Evolutionary conservation across 805 yeast species (phyloP), one percentile per base, ranked within the genome.

Genomic region (Teunomyces barrocoloradensis): DNA sequence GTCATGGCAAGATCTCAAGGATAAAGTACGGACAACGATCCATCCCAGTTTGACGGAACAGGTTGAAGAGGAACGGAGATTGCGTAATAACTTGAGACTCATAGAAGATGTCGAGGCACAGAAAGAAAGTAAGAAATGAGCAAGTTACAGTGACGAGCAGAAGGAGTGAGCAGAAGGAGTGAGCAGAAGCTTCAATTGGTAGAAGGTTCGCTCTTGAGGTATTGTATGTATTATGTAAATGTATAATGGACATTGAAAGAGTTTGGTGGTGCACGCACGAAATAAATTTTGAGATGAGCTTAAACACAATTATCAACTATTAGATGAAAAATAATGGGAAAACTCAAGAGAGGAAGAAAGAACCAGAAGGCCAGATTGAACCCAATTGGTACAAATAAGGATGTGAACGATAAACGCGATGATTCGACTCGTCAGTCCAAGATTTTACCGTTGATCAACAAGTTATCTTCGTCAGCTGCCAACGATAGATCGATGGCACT

Each of bases 401-500:
- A 48, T 9, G 29, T 43, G 3, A 50, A 55, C 5, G 55, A 53
- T 5, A 49, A 53, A 13, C 76, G 75, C 49, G 85, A 80, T 55
- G 82, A 78, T 41, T 60, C 58, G 13, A 57, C 78, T 15, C 72
- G 79, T 42, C 73, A 73, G 51, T 80, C 78, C 48, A 85, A 81
- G 58, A 78, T 89, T 49, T 61, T 80, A 28, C 94, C 96, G 1
- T 68, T 91, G 52, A 70, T 90, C 17, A 74, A 78, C 46, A 82
- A 87, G 56, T 69, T 91, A 47, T 69, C 78, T 44, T 79, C 89
- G 3, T 65, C 80, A 1, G 73, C 80, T 6, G 79, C 87, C 2
- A 84, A 84, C 58, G 97, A 91, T 50, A 77, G 89, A 49, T 75
- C 87, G 0, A 81, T 86, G 80, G 92, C 96, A 1, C 64, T 90